Conservation (phyloP, 306 rosid species). For the Acacia crassicarpa region DNA sequence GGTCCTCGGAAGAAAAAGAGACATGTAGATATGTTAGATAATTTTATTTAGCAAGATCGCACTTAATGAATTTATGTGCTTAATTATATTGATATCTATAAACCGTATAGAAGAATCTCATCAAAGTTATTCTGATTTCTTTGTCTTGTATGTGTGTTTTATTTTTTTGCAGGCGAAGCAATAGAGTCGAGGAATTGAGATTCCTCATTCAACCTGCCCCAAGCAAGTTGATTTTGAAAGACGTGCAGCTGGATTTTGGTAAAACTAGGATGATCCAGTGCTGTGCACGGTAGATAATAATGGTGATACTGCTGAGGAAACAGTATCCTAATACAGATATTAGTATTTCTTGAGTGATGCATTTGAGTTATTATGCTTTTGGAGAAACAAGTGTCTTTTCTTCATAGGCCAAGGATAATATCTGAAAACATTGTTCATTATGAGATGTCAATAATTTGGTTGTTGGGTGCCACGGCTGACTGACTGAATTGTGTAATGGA, state of each 20-base stretch:
- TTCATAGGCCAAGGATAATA: conserved; percentile 24
- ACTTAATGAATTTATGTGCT: neutral
- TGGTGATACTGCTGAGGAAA: conserved; percentile 5
- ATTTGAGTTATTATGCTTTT: conserved; percentile 9
- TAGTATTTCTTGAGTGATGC: neutral
- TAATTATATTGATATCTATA: neutral
- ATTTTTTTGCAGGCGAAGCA: conserved; percentile 69
- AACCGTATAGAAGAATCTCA: neutral
- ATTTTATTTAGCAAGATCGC: neutral
- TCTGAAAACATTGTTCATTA: conserved; percentile 24
- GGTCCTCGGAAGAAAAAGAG: neutral
- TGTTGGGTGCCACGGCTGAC: neutral
- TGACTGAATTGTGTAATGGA: neutral
- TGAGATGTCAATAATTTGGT: conserved; percentile 13
- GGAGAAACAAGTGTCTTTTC: conserved; percentile 14
- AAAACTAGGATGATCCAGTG: conserved; percentile 24
- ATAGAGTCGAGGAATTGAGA: conserved; percentile 31
- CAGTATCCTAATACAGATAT: conserved; percentile 20
- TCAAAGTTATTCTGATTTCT: neutral
- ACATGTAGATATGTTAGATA: neutral
- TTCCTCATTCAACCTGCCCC: conserved; percentile 1
- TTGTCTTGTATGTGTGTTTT: neutral
- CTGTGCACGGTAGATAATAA: conserved; percentile 40
- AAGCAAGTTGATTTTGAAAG: conserved; percentile 28
- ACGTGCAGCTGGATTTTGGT: conserved; percentile 28